phyloP scores from a whole-genome alignment of 2,329 filamentous ascomycete species.

The Colletotrichum limetticola region DNA sequence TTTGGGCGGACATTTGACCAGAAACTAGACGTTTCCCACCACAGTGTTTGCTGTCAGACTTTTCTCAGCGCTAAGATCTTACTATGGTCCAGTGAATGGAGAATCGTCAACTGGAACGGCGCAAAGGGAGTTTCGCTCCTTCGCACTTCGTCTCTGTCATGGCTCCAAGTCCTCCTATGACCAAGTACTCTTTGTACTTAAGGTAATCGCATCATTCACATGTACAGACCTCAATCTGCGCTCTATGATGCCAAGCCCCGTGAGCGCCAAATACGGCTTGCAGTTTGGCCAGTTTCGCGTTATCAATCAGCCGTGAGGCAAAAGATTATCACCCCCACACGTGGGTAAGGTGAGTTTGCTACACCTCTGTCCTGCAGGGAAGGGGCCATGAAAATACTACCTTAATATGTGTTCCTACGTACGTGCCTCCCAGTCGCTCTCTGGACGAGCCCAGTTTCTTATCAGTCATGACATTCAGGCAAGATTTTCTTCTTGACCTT shows the following conservation, averaged over 20 bases:
- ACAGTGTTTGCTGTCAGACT: background rate
- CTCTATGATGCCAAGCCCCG: background rate
- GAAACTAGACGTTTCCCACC: background rate
- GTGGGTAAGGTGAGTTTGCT: background rate
- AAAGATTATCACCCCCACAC: background rate
- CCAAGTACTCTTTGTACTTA: too few species aligned
- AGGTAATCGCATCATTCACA: too few species aligned
- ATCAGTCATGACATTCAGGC: background rate
- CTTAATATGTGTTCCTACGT: too few species aligned
- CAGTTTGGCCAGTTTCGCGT: background rate
- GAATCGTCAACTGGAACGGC: background rate
- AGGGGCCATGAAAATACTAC: background rate
- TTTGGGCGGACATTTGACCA: background rate
- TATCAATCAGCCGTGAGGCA: background rate
- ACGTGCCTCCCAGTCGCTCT: background rate
- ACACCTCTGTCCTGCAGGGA: background rate
- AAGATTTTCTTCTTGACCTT: background rate
- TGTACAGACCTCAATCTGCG: too few species aligned
- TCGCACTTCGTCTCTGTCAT: too few species aligned
- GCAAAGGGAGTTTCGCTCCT: too few species aligned
- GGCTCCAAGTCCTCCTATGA: too few species aligned
- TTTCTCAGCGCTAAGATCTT: background rate
- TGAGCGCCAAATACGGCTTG: background rate
- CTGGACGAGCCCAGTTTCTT: background rate
- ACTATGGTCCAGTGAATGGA: background rate